These are phyloP conservation scores for Madurella fahalii DNA, from an alignment of 2,329 filamentous ascomycete species.

Conservation along the genomic window DNA sequence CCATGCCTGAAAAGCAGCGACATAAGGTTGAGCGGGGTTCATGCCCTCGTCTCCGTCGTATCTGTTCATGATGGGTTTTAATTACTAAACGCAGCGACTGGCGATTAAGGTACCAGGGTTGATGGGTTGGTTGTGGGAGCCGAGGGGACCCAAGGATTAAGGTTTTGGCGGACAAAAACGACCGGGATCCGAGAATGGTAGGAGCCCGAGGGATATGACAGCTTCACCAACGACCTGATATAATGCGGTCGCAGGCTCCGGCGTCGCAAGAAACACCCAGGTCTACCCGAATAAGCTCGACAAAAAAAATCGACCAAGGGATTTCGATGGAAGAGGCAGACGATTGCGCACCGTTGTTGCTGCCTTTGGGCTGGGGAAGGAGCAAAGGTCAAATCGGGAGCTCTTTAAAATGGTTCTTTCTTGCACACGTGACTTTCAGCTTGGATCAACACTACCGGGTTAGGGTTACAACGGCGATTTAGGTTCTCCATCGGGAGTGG, in stretches of 20 bases:
- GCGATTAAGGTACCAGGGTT: not conserved
- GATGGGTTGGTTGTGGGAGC: not conserved
- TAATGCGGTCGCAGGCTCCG: no score
- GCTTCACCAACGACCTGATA: no score
- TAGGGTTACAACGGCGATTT: no score
- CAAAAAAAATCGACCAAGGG: not conserved
- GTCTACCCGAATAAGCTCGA: no score
- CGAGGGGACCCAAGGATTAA: not conserved
- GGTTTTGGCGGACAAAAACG: not conserved
- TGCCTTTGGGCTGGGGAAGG: slow-evolving; percentile 5
- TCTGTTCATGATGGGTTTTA: slow-evolving; percentile 13
- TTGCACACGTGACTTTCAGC: no score
- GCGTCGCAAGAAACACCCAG: no score
- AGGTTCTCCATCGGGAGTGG: no score
- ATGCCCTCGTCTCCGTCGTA: slow-evolving; percentile 6
- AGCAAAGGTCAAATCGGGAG: not conserved
- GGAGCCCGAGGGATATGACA: not conserved
- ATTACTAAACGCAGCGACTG: not conserved
- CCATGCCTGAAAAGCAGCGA: slow-evolving; percentile 12
- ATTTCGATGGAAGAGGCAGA: not conserved
- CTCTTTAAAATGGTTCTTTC: not conserved
- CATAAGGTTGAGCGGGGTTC: slow-evolving; percentile 14
- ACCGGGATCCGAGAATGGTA: not conserved
- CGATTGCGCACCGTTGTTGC: not conserved
- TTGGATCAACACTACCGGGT: no score